Conservation (phyloP, 2,329 filamentous ascomycete species). For the Ciborinia camelliae region DNA sequence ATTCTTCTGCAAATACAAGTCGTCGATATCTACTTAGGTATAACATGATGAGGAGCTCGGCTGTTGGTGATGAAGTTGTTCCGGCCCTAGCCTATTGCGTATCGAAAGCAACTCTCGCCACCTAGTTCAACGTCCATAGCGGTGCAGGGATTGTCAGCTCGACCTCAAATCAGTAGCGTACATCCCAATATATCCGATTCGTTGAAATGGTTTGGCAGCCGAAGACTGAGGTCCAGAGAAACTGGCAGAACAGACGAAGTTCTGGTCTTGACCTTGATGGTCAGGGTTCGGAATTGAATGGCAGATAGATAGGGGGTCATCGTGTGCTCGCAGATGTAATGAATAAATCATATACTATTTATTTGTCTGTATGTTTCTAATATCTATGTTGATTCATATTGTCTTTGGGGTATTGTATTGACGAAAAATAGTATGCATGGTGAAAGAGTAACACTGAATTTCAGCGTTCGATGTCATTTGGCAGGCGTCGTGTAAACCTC, state of each 20-base stretch:
- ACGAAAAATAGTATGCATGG: background rate
- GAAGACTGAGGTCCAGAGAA: background rate
- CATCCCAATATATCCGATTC: background rate
- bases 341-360: background rate
- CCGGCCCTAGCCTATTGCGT: no score
- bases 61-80: no score
- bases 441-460: background rate
- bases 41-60: no score
- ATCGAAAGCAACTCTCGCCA: no score
- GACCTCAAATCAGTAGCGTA: no score
- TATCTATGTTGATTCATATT: background rate
- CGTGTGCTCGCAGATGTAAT: background rate
- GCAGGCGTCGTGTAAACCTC: background rate
- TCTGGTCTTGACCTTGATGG: background rate
- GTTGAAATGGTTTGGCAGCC: background rate
- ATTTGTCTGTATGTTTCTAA: no score
- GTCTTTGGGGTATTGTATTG: background rate
- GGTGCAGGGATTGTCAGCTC: background rate
- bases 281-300: no score
- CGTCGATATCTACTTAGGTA: no score
- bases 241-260: background rate
- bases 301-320: no score
- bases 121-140: background rate
- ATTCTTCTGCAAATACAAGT: no score
- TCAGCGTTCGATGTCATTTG: background rate